Evolutionary conservation across 495 filamentous ascomycete species (phyloP).

Genomic region (Apodospora peruviana): DNA sequence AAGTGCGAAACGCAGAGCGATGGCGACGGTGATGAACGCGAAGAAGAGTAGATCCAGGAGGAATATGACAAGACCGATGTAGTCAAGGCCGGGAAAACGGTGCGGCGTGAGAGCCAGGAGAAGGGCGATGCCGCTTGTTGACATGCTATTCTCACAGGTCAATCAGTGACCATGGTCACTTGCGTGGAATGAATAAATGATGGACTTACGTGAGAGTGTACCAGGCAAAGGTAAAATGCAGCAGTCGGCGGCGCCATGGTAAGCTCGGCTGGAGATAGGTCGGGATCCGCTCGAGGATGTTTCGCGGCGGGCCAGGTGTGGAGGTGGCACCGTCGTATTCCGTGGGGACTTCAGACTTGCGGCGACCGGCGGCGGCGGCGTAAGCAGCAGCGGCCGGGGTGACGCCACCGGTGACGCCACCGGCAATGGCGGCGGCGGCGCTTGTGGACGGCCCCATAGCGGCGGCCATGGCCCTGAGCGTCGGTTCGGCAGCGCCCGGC

Average conservation of each 20-base stretch:
- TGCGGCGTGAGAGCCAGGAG: slow-evolving; percentile 54
- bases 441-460: background rate
- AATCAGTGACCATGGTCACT: background rate
- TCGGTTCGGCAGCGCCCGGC: background rate
- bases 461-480: background rate
- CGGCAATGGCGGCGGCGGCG: no score
- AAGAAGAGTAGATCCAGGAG: slow-evolving; percentile 59
- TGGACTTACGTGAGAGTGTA: slow-evolving; percentile 50
- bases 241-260: slow-evolving; percentile 38
- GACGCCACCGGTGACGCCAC: background rate
- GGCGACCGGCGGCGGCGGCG: no score
- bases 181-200: background rate
- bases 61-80: slow-evolving; percentile 57
- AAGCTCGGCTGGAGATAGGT: slow-evolving; percentile 24
- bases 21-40: slow-evolving; percentile 41
- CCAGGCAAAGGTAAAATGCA: slow-evolving; percentile 72
- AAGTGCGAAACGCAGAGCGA: slow-evolving; percentile 53
- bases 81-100: slow-evolving; percentile 50
- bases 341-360: no score
- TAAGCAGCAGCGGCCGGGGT: background rate
- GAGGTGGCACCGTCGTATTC: background rate
- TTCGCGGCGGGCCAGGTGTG: background rate
- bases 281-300: slow-evolving; percentile 16
- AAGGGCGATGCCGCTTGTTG: slow-evolving; percentile 59
- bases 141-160: slow-evolving; percentile 38